phyloP scores from a whole-genome alignment of 1,284 basidiomycete species.

The Rhodotorula sp. region DNA sequence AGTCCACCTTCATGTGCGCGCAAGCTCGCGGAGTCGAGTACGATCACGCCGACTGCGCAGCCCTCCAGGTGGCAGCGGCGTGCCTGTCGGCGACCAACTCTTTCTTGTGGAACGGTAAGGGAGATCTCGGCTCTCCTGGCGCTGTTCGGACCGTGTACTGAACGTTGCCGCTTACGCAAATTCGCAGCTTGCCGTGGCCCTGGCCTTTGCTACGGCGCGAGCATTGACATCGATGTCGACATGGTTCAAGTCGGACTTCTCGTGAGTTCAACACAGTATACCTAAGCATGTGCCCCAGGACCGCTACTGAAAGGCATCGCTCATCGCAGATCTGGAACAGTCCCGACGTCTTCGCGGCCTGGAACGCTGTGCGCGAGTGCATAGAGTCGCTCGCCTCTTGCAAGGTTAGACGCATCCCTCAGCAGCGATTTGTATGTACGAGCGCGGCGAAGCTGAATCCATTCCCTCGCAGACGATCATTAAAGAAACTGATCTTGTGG shows the following conservation, averaged over 20 bases:
- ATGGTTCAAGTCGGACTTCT: conserved; percentile 74
- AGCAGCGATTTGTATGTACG: no score
- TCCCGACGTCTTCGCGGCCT: conserved; percentile 81
- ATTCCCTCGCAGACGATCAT: conserved; percentile 57
- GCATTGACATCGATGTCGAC: conserved; percentile 76
- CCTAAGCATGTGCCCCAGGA: not conserved
- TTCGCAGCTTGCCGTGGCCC: conserved; percentile 9
- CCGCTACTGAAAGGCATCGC: no score
- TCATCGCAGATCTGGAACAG: conserved; percentile 57
- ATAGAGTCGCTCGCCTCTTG: conserved; percentile 42
- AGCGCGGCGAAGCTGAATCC: not conserved
- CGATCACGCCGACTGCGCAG: conserved; percentile 75
- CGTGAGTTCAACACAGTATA: conserved; percentile 44
- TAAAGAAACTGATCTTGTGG: conserved; percentile 79
- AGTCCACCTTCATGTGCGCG: conserved; percentile 86
- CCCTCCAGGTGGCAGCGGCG: conserved; percentile 74
- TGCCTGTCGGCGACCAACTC: conserved; percentile 91
- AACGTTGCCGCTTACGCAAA: not conserved
- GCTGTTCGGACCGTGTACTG: no score
- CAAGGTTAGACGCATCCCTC: conserved; percentile 52
- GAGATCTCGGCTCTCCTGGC: not conserved
- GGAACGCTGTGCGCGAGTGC: conserved; percentile 64
- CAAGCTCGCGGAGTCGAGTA: conserved; percentile 62
- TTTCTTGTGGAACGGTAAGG: conserved; percentile 70
- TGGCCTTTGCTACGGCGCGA: conserved; percentile 64